Evolutionary conservation across 371 early-diverging fungal genomes (phyloP).

Genomic region (Lichtheimia ornata): DNA sequence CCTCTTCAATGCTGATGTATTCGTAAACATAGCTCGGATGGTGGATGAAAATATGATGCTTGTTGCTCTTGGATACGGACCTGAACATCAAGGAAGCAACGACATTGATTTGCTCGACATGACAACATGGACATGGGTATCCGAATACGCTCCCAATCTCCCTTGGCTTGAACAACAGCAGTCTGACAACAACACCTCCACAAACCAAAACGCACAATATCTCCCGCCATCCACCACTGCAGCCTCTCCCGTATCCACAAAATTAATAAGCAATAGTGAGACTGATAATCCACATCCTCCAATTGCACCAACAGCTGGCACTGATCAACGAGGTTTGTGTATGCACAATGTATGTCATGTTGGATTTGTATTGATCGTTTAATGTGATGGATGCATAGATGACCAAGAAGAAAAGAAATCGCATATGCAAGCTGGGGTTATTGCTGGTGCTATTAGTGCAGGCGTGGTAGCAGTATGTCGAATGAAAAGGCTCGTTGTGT

Average conservation of each 20-base stretch:
- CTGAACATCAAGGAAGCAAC: constrained; percentile 19
- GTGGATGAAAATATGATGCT: constrained; percentile 27
- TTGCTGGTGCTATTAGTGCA: constrained; percentile 42
- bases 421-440: constrained; percentile 30
- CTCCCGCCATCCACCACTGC: constrained; percentile 16
- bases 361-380: too few species aligned
- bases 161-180: constrained; percentile 1
- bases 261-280: constrained; percentile 7
- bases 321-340: too few species aligned
- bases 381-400: too few species aligned
- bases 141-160: constrained; percentile 28
- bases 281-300: background rate
- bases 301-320: too few species aligned
- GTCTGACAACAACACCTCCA: background rate
- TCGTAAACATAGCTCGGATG: constrained; percentile 17
- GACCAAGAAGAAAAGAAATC: background rate
- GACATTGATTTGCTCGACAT: constrained; percentile 29
- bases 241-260: background rate
- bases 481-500: background rate
- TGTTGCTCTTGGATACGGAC: constrained; percentile 29
- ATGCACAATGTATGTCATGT: too few species aligned
- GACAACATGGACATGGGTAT: constrained; percentile 32
- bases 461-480: constrained; percentile 35
- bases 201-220: constrained; percentile 5
- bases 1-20: background rate